Evolutionary conservation across 495 filamentous ascomycete species (phyloP).

Genomic region (Hapsidospora chrysogenum): DNA sequence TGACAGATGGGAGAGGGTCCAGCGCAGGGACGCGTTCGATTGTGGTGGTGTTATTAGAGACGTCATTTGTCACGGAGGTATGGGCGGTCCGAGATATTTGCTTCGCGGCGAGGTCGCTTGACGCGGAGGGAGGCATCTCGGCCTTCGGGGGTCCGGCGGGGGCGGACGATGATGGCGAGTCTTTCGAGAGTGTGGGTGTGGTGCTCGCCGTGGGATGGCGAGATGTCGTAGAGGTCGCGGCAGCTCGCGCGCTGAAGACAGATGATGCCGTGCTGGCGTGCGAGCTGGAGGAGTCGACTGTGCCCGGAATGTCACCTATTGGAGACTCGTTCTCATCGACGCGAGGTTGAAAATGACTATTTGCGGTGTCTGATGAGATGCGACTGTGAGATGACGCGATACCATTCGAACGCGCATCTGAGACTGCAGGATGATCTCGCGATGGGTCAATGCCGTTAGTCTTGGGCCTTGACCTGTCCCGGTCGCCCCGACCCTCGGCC

Average conservation of each 20-base stretch:
- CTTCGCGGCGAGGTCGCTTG: not conserved
- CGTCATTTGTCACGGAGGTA: slow-evolving; percentile 11
- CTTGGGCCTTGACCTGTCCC: slow-evolving; percentile 23
- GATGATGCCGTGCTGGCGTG: slow-evolving; percentile 47
- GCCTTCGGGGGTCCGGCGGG: slow-evolving; percentile 19
- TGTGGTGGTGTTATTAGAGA: slow-evolving; percentile 19
- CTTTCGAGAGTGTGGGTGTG: slow-evolving; percentile 62
- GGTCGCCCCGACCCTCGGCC: slow-evolving; percentile 35
- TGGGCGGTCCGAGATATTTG: not conserved
- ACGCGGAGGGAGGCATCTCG: slow-evolving; percentile 11
- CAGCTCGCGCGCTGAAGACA: slow-evolving; percentile 34
- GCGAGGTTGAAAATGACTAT: slow-evolving; percentile 14
- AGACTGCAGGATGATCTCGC: not conserved
- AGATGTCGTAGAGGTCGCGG: not conserved
- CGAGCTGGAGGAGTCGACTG: slow-evolving; percentile 49
- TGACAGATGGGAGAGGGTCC: slow-evolving; percentile 40
- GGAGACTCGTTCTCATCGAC: slow-evolving; percentile 41
- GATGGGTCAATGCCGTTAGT: slow-evolving; percentile 8
- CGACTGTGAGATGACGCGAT: slow-evolving; percentile 11
- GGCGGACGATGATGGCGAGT: slow-evolving; percentile 56
- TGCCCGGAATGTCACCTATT: slow-evolving; percentile 44
- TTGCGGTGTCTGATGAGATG: slow-evolving; percentile 18
- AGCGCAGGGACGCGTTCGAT: slow-evolving; percentile 39
- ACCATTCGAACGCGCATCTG: slow-evolving; percentile 1
- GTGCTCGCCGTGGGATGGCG: slow-evolving; percentile 11